phyloP scores from a whole-genome alignment of 2,329 filamentous ascomycete genomes.

The Fusarium tupiense region DNA sequence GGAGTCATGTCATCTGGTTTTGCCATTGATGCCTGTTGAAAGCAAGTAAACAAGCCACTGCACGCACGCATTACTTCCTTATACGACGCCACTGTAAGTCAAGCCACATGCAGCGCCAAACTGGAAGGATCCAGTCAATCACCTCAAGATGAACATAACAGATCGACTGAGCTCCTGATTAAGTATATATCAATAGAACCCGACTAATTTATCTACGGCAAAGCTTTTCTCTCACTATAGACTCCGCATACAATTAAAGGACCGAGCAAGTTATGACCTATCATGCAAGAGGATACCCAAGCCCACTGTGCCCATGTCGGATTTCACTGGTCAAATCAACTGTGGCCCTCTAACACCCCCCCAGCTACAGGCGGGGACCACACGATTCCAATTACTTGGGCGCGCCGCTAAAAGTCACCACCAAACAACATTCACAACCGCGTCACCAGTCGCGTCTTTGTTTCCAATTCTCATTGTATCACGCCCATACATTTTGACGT shows the following conservation, averaged over 20 bases:
- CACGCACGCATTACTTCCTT: neutral
- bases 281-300: neutral
- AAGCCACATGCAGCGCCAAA: neutral
- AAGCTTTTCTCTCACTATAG: neutral
- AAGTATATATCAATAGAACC: neutral
- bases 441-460: slow-evolving; percentile 38
- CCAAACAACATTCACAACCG: slow-evolving; percentile 36
- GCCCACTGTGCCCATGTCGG: neutral
- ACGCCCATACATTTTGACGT: neutral
- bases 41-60: neutral
- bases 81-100: neutral
- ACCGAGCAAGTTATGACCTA: neutral
- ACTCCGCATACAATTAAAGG: neutral
- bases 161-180: neutral
- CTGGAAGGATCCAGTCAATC: neutral
- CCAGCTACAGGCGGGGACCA: slow-evolving; percentile 21
- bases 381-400: slow-evolving; percentile 12
- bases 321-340: slow-evolving; percentile 14
- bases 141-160: neutral
- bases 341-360: slow-evolving; percentile 28
- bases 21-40: neutral
- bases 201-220: neutral
- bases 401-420: slow-evolving; percentile 28
- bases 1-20: neutral
- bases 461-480: slow-evolving; percentile 14